Conservation (phyloP, 371 early-diverging fungal genomes). For the Rhizopus arrhizus region DNA sequence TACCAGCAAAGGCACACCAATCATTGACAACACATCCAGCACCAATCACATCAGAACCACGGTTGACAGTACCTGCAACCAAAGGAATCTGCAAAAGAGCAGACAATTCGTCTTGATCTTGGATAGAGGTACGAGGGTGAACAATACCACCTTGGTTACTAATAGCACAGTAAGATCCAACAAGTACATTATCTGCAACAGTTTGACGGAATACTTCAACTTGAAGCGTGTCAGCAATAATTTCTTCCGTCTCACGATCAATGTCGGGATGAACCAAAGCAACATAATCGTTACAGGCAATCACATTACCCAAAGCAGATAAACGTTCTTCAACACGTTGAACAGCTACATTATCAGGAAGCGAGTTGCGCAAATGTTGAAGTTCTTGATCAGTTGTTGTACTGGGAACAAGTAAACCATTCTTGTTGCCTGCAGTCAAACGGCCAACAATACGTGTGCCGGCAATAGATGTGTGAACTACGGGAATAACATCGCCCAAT, state of each 20-base stretch:
- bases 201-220: constrained; percentile 99
- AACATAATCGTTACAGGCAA: constrained; percentile 99
- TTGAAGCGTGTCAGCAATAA: constrained; percentile 96
- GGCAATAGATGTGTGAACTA: constrained; percentile 98
- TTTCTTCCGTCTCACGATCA: constrained; percentile 98
- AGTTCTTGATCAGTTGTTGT: constrained; percentile 99
- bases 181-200: constrained; percentile 98
- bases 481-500: constrained; percentile 96
- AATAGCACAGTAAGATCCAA: constrained; percentile 97
- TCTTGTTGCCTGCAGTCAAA: constrained; percentile 92
- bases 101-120: constrained; percentile 99
- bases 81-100: constrained; percentile 96
- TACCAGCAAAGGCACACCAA: constrained; percentile 98
- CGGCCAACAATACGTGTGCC: constrained; percentile 98
- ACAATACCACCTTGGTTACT: constrained; percentile 99
- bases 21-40: constrained; percentile 99
- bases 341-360: constrained; percentile 95
- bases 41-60: constrained; percentile 98
- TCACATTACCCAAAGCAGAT: constrained; percentile 99
- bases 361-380: constrained; percentile 96
- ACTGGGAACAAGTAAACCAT: constrained; percentile 97
- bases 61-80: constrained; percentile 99
- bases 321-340: constrained; percentile 98
- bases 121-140: constrained; percentile 95
- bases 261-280: constrained; percentile 99